These are phyloP conservation scores for Pecoramyces ruminantium DNA, from an alignment of 192 early-diverging fungal species.

Conservation along the genomic window DNA sequence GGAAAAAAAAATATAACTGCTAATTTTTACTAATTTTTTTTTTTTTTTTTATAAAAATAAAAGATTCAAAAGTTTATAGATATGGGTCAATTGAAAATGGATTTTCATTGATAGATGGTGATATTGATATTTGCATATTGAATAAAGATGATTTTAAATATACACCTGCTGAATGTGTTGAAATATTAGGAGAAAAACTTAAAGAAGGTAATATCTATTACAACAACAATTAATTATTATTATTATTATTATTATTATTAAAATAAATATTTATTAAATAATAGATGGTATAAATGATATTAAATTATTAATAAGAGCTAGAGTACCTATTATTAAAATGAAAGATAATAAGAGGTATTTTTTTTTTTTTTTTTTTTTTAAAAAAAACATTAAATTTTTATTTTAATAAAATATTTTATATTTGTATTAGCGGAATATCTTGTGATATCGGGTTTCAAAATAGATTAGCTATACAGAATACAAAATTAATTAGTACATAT, in stretches of 20 bases:
- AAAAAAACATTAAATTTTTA: no score
- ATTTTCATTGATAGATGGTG: not conserved
- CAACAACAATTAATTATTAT: no score
- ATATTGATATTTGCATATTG: not conserved
- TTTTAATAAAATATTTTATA: no score
- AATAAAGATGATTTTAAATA: not conserved
- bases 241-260: no score
- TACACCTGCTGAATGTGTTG: not conserved
- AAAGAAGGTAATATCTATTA: not conserved
- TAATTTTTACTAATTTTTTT: no score
- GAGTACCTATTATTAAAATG: not conserved
- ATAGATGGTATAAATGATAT: not conserved
- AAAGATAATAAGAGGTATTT: not conserved
- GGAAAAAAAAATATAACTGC: no score
- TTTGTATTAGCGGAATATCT: not conserved
- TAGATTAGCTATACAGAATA: not conserved
- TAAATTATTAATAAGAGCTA: not conserved
- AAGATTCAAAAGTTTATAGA: not conserved
- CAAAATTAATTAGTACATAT: not conserved
- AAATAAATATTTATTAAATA: no score
- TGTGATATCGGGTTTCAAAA: not conserved
- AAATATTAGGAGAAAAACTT: not conserved
- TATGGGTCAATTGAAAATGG: not conserved
- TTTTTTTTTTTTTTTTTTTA: no score
- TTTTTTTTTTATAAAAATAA: no score